Evolutionary conservation across 495 filamentous ascomycete species (phyloP).

Genomic region (Mycothermus thermophilus): DNA sequence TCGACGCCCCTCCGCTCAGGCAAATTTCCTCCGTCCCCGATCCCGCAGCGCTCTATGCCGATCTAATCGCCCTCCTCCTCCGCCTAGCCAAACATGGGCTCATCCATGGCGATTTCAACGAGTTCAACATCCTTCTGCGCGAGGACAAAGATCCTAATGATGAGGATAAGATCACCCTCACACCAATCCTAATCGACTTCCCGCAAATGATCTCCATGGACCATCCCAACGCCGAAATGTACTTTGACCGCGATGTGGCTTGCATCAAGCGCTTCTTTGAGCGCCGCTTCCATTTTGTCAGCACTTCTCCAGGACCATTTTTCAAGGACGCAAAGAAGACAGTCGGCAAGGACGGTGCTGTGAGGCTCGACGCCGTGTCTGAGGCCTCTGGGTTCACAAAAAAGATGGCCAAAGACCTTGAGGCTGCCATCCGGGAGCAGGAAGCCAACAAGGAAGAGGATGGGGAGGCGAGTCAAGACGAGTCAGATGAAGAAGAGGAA

Average conservation of each 20-base stretch:
- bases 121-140: slow-evolving; percentile 93
- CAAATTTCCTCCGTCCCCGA: slow-evolving; percentile 69
- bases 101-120: slow-evolving; percentile 98
- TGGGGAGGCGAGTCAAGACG: slow-evolving; percentile 22
- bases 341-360: slow-evolving; percentile 47
- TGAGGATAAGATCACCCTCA: slow-evolving; percentile 24
- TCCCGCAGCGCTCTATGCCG: slow-evolving; percentile 67
- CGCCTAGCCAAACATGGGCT: slow-evolving; percentile 73
- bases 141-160: slow-evolving; percentile 39
- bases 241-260: slow-evolving; percentile 87
- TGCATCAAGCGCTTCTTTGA: slow-evolving; percentile 91
- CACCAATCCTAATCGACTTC: slow-evolving; percentile 87
- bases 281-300: slow-evolving; percentile 73
- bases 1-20: slow-evolving; percentile 79
- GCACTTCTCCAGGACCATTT: slow-evolving; percentile 68
- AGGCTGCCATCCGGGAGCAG: slow-evolving; percentile 67
- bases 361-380: slow-evolving; percentile 71
- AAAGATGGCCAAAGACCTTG: slow-evolving; percentile 89
- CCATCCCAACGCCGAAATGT: slow-evolving; percentile 82
- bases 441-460: slow-evolving; percentile 16
- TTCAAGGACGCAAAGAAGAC: slow-evolving; percentile 70
- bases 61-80: slow-evolving; percentile 77
- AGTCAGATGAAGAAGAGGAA: slow-evolving; percentile 53
- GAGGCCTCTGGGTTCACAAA: slow-evolving; percentile 90
- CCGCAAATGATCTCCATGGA: slow-evolving; percentile 97